Base-by-base conservation (phyloP, 2,329 filamentous ascomycete species). In the Ophiostoma pallidulum region DNA sequence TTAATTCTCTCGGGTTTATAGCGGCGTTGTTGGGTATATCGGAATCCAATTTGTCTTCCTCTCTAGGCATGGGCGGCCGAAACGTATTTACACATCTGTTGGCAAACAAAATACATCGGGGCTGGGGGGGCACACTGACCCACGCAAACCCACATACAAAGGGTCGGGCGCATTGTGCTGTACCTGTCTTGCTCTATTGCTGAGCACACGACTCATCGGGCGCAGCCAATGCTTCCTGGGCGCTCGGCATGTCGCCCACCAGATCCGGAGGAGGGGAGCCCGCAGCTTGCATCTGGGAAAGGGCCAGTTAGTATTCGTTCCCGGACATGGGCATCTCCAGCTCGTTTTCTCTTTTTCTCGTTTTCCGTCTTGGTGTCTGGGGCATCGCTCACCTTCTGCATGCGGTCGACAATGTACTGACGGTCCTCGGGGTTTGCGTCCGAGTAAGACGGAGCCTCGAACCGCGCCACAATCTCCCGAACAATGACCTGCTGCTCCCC, bases 341-440 rank as follows among this genome's bases (percentile, higher is more conserved):
- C n/a, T 42, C 61, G 38, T 39, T 18, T 41, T 18, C 8, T 4
- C 14, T 16, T 3, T 14, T 4, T 28, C 14, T 8, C 8, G 12
- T 12, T 37, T 19, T 8, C 19, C 33, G n/a, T n/a, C n/a, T n/a
- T n/a, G n/a, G 8, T 8, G 8, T 8, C n/a, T n/a, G 2, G 13
- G 7, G 31, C 20, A 19, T 8, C 4, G 47, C 75, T 63, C 66
- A 95, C 91, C 81, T 91, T 91, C 65, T 97, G 91, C 92, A 98
- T 98, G 62, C 84, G 83, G 60, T 96, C 90, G 55, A 96, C 91
- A 58, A 98, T 92, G 65, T 89, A 96, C 62, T 94, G 87, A 53
- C 90, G 75, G 66, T 94, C 87, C 39, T 77, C 74, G 13, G 84
- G 68, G 61, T 94, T 91, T 12, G 84, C 78, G 68, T 98, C 92